Evolutionary conservation across 208 protist genomes (phyloP).

Genomic region (Trypanosoma melophagium): DNA sequence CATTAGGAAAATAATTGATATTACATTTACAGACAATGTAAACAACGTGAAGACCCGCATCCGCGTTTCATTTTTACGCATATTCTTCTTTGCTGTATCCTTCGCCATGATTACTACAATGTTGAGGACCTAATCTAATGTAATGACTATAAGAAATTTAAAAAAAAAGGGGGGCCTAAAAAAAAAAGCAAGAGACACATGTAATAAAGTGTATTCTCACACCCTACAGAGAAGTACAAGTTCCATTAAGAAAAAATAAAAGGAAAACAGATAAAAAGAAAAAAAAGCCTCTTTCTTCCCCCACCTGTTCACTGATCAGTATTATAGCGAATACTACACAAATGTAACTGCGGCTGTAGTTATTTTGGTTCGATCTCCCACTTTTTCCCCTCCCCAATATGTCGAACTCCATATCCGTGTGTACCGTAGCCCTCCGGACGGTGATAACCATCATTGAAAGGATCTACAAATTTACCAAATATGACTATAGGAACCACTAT

Average conservation of each 20-base stretch:
- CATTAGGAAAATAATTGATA: conserved; percentile 59
- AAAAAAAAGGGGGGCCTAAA: background rate
- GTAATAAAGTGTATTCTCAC: too few relatives aligned
- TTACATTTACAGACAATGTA: conserved; percentile 57
- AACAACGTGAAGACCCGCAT: conserved; percentile 74
- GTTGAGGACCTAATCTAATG: too few relatives aligned
- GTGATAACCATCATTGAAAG: conserved; percentile 36
- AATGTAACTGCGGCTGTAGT: too few relatives aligned
- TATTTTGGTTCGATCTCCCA: too few relatives aligned
- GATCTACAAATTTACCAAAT: conserved; percentile 38
- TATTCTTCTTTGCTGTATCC: conserved; percentile 86
- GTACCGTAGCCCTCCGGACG: conserved; percentile 45
- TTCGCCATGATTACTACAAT: conserved; percentile 59
- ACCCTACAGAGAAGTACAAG: too few relatives aligned
- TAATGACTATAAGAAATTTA: conserved; percentile 13
- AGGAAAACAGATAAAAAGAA: too few relatives aligned
- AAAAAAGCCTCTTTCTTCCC: too few relatives aligned
- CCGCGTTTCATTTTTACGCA: conserved; percentile 55
- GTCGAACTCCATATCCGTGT: background rate
- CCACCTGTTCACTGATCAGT: too few relatives aligned
- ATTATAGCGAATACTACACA: too few relatives aligned
- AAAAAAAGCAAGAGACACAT: conserved; percentile 28
- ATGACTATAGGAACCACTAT: conserved; percentile 3
- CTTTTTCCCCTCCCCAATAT: too few relatives aligned
- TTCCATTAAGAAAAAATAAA: too few relatives aligned